Evolutionary conservation across 768 basidiomycete genomes (phyloP).

Genomic region (Boletus reticulatus): DNA sequence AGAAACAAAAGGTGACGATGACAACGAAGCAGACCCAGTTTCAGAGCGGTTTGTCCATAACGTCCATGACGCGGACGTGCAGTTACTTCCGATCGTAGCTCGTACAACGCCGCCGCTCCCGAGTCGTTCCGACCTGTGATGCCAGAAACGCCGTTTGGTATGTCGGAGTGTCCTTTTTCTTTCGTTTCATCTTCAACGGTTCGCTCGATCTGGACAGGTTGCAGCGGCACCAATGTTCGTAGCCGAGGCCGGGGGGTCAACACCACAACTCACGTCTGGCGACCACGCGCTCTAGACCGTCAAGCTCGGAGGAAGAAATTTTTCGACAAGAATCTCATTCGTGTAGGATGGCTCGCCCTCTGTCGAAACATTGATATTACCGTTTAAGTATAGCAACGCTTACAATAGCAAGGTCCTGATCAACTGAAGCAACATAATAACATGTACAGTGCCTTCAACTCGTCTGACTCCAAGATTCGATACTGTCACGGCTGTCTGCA

Average conservation of each 20-base stretch:
- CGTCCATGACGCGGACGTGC: too few species aligned
- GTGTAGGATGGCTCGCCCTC: not conserved
- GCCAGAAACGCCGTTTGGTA: not conserved
- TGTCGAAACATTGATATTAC: not conserved
- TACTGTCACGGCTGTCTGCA: constrained; percentile 30
- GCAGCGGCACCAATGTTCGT: not conserved
- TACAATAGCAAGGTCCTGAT: not conserved
- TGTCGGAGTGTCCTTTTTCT: too few species aligned
- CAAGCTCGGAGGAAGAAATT: not conserved
- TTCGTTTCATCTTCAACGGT: not conserved
- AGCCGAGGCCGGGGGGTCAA: not conserved
- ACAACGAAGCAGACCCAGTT: constrained; percentile 54
- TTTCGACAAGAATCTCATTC: not conserved
- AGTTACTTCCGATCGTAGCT: constrained; percentile 61
- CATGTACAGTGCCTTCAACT: not conserved
- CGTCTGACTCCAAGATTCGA: constrained; percentile 37
- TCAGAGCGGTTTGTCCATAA: constrained; percentile 27
- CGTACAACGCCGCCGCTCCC: not conserved
- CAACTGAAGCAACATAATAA: constrained; percentile 5
- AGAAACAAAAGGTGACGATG: constrained; percentile 29
- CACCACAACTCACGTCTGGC: not conserved
- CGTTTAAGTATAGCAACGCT: constrained; percentile 14
- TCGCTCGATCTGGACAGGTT: not conserved
- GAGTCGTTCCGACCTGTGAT: not conserved
- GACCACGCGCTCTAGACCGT: not conserved